Evolutionary conservation across 2,329 filamentous ascomycete species (phyloP).

Genomic region (Waltergamsia citrina): DNA sequence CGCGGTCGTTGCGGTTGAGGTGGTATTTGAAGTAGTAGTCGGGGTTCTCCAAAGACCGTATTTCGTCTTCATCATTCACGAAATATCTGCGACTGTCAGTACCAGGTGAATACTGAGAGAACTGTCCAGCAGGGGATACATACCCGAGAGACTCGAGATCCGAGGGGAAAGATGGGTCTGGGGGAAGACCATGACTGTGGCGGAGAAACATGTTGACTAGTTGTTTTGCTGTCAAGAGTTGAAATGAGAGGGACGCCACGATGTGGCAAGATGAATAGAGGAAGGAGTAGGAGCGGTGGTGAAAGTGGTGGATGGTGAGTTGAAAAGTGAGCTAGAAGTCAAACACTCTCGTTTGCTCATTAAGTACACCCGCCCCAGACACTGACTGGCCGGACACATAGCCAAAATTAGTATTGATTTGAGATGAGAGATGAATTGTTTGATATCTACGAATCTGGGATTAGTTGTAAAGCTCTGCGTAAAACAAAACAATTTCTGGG

Average conservation of each 20-base stretch:
- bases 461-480: too few relatives aligned
- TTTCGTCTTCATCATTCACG: conserved; percentile 64
- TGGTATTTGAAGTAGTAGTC: conserved; percentile 67
- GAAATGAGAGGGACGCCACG: not conserved
- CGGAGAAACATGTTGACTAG: conserved; percentile 58
- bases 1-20: conserved; percentile 61
- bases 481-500: too few relatives aligned
- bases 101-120: not conserved
- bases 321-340: not conserved
- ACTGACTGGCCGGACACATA: too few relatives aligned
- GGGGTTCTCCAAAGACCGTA: conserved; percentile 60
- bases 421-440: too few relatives aligned
- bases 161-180: conserved; percentile 55
- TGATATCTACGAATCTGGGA: too few relatives aligned
- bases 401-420: too few relatives aligned
- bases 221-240: not conserved
- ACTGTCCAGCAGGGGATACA: too few relatives aligned
- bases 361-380: too few relatives aligned
- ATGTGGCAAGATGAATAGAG: not conserved
- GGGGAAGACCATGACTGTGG: conserved; percentile 56
- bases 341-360: too few relatives aligned
- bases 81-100: conserved; percentile 52
- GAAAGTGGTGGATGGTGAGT: not conserved
- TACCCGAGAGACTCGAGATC: conserved; percentile 66
- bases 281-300: not conserved